These are phyloP conservation scores for Cnidoscolus chayamansa DNA, from an alignment of 441 rosid genomes.

Conservation along the genomic window DNA sequence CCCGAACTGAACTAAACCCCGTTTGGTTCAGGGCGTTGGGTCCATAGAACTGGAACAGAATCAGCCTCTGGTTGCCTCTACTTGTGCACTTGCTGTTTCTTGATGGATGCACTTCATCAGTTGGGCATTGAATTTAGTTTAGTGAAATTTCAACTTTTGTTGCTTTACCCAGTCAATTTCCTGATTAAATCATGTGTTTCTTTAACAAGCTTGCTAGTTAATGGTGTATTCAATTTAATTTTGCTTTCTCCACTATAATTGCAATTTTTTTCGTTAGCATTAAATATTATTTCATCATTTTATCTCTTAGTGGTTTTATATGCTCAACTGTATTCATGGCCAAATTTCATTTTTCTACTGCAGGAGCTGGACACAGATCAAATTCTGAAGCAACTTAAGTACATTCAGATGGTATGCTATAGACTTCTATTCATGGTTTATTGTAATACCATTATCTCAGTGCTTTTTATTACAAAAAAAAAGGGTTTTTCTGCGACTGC, in stretches of 20 bases:
- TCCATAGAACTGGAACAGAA: background rate
- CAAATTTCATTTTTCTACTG: conserved; percentile 18
- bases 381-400: conserved; percentile 69
- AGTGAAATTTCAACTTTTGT: background rate
- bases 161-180: background rate
- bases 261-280: background rate
- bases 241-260: background rate
- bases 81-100: background rate
- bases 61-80: background rate
- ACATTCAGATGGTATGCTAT: conserved; percentile 56
- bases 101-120: background rate
- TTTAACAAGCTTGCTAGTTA: background rate
- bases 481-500: too few relatives aligned
- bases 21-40: background rate
- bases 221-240: background rate
- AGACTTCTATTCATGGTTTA: background rate
- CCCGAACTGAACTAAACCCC: too few relatives aligned
- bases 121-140: background rate
- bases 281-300: background rate
- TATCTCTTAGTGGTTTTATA: background rate
- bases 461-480: too few relatives aligned
- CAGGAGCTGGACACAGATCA: conserved; percentile 85
- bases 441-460: too few relatives aligned
- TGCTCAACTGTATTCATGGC: background rate
- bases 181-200: background rate